Conservation (phyloP, 2,329 filamentous ascomycete genomes). For the Aspergillus fijiensis region DNA sequence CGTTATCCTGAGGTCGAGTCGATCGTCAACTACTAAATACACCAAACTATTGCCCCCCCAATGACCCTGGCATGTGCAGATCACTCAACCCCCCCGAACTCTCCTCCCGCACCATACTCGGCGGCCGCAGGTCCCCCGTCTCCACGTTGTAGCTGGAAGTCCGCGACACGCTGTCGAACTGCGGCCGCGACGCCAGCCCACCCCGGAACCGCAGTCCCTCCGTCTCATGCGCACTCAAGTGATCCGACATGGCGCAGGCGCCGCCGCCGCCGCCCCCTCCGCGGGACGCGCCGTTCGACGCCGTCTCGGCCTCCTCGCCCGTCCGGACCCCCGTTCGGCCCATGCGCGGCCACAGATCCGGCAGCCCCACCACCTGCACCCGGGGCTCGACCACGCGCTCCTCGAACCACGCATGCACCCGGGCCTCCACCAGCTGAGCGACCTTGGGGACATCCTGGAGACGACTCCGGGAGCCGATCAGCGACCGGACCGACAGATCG, state of each 20-base stretch:
- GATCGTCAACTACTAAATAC: too few species aligned
- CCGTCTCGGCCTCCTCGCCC: conserved; percentile 43
- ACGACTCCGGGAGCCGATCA: conserved; percentile 62
- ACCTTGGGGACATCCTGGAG: conserved; percentile 67
- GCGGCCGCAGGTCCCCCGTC: conserved; percentile 31
- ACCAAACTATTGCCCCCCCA: conserved; percentile 16
- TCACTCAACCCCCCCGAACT: conserved; percentile 32
- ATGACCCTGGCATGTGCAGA: conserved; percentile 42
- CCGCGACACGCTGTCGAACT: conserved; percentile 33
- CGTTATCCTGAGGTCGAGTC: too few species aligned
- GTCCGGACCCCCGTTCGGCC: conserved; percentile 47
- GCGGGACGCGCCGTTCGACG: conserved; percentile 33
- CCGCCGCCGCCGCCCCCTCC: conserved; percentile 8
- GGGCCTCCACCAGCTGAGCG: conserved; percentile 63
- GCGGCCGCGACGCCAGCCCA: conserved; percentile 25
- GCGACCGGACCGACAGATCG: conserved; percentile 63
- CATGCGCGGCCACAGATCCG: conserved; percentile 62
- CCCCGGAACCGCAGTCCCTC: conserved; percentile 39
- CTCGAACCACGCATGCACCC: conserved; percentile 67
- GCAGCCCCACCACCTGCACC: conserved; percentile 64
- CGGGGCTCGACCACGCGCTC: conserved; percentile 65
- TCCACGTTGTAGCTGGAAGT: conserved; percentile 38
- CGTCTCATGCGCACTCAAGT: conserved; percentile 25
- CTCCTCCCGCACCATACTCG: conserved; percentile 34
- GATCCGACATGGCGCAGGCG: conserved; percentile 23